phyloP scores from a whole-genome alignment of 2,329 filamentous ascomycete genomes.

The Epichloe festucae region DNA sequence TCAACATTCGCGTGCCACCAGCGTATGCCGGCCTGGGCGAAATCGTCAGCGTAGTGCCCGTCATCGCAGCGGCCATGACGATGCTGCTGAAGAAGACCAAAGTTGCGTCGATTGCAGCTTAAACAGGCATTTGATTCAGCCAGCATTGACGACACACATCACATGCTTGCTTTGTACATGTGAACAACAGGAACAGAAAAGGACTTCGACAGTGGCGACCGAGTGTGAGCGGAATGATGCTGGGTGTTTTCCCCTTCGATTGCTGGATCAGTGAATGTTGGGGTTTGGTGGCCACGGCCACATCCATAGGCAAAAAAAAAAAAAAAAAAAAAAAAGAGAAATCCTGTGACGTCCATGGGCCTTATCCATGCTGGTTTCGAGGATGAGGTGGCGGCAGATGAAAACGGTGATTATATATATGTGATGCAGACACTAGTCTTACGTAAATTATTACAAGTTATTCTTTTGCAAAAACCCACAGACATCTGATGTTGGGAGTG shows the following conservation, averaged over 20 bases:
- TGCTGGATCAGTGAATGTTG: not conserved
- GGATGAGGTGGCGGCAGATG: not conserved
- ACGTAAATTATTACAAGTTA: not conserved
- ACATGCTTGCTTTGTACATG: not conserved
- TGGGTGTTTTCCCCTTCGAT: not conserved
- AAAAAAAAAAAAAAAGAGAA: no score
- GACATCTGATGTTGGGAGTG: not conserved
- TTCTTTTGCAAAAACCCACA: not conserved
- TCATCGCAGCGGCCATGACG: constrained; percentile 28
- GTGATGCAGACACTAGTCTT: constrained; percentile 1
- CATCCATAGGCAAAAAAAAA: not conserved
- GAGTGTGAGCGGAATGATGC: not conserved
- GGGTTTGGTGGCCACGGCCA: not conserved
- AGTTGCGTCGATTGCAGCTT: not conserved
- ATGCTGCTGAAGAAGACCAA: constrained; percentile 15
- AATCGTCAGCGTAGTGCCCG: constrained; percentile 50
- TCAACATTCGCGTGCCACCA: constrained; percentile 35
- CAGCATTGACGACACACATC: not conserved
- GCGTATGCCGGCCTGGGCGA: constrained; percentile 48
- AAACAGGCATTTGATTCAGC: not conserved
- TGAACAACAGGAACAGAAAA: not conserved
- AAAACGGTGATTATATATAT: not conserved
- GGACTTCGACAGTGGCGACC: not conserved
- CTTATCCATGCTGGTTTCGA: not conserved
- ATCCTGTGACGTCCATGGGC: not conserved